These are phyloP conservation scores for Telfairia occidentalis DNA, from an alignment of 331 rosid genomes.

Conservation along the genomic window DNA sequence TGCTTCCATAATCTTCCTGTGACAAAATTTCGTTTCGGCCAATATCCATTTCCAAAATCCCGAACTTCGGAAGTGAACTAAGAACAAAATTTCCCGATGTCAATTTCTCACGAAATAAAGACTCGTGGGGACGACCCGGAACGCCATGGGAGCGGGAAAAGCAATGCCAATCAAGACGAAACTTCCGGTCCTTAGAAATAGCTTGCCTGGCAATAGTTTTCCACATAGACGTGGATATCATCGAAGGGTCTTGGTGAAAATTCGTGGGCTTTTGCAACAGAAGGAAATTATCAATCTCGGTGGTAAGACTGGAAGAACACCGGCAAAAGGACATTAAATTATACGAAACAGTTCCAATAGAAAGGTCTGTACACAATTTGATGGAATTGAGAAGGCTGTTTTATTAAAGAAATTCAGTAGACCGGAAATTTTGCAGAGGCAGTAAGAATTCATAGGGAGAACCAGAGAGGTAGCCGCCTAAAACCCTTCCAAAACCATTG, in stretches of 20 bases:
- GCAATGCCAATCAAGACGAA: conserved; percentile 15
- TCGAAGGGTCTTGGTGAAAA: conserved; percentile 19
- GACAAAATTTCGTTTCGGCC: conserved; percentile 12
- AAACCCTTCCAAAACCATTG: conserved; percentile 42
- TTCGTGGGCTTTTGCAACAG: background rate
- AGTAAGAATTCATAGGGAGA: conserved; percentile 16
- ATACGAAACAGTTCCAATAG: background rate
- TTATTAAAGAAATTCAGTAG: background rate
- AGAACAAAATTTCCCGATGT: conserved; percentile 17
- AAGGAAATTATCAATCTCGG: conserved; percentile 12
- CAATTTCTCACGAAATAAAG: background rate
- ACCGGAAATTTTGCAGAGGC: conserved; percentile 2
- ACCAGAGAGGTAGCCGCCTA: conserved; percentile 30
- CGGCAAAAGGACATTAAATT: conserved; percentile 40
- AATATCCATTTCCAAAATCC: conserved; percentile 17
- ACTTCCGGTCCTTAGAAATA: conserved; percentile 17
- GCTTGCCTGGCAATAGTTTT: conserved; percentile 41
- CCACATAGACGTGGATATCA: conserved; percentile 58
- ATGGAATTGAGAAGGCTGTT: background rate
- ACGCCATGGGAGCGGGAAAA: conserved; percentile 19
- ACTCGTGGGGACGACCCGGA: conserved; percentile 17
- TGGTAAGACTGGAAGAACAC: conserved; percentile 22
- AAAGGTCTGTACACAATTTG: background rate
- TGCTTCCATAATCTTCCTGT: conserved; percentile 6
- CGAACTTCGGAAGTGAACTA: conserved; percentile 9